Base-by-base conservation (phyloP, 371 early-diverging fungal genomes). In the Coemansia linderi region DNA sequence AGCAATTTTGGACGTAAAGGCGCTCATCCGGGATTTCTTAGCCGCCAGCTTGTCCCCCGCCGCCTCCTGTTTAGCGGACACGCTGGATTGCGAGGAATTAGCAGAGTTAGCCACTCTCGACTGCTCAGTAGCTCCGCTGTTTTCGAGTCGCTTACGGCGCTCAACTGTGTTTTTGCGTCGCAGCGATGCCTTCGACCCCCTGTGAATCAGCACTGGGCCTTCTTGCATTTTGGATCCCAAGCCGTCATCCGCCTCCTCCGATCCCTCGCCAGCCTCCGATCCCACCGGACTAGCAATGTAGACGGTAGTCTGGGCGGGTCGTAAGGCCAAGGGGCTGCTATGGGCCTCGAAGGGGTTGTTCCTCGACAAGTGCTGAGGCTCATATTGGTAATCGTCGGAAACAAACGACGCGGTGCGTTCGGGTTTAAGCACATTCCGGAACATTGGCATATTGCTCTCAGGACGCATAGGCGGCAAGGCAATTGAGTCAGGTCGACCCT, bases 131-230 rank as follows among this genome's bases (percentile, higher is more conserved):
- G 29, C 44, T n/a, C 61, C 31, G 29, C 43, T 38, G 33, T 15
- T 24, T 24, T 56, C 41, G 15, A 43, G 69, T 29, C 57, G 59
- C 17, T 48, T 63, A n/a, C 64, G 75, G 4, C 74, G 75, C 67
- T 77, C 78, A 0, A 77, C 17, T 3, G 74, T 77, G 41, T 63
- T 63, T 31, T 77, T 77, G 60, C 78, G 75, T 2, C 78, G 74
- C 37, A 74, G 22, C 39, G 78, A 77, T 3, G 78, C 78, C 61
- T 74, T 77, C 22, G 78, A 77, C 7, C 75, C 71, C 67, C 66
- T 77, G 57, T 67, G 74, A 10, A 77, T 77, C 15, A 77, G 58
- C 40, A 77, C 64, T 0, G 78, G 78, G 0, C 78, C 66, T 9
- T 52, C n/a, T 27, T 33, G 56, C 4, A 24, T 31, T 19, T 54